A percentile compares a stretch with the other conserved stretches of the same genome.
Evolutionary conservation across 495 filamentous ascomycete genomes (phyloP).

Genomic region (Parathielavia appendiculata): DNA sequence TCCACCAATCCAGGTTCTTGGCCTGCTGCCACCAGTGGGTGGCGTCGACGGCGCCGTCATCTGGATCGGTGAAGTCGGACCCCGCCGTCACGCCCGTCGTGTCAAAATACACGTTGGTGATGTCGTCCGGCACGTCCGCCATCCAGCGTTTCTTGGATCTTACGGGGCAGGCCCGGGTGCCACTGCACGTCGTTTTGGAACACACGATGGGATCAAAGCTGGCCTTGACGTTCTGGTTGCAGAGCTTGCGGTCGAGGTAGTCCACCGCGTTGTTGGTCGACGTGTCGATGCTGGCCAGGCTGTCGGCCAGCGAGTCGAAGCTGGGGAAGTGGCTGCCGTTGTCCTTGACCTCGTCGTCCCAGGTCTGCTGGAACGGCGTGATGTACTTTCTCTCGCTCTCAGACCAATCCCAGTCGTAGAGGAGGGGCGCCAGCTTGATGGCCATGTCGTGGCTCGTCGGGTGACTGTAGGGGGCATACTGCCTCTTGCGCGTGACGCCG

Average conservation of each 20-base stretch:
- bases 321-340: background rate
- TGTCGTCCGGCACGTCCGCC: background rate
- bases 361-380: background rate
- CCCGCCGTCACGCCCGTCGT: background rate
- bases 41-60: background rate
- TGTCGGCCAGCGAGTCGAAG: background rate
- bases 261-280: background rate
- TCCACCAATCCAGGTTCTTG: background rate
- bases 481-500: background rate
- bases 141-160: background rate
- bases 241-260: background rate
- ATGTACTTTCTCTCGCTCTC: background rate
- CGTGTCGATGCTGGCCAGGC: background rate
- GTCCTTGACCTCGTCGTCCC: background rate
- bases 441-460: background rate
- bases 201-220: background rate
- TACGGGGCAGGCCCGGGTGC: background rate
- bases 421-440: background rate
- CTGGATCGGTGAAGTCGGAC: background rate
- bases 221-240: background rate
- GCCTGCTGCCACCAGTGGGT: background rate
- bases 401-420: background rate
- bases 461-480: background rate
- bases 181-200: background rate
- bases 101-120: background rate